Percentiles rank a stretch among this genome's conserved stretches.
phyloP scores from a whole-genome alignment of 2,329 filamentous ascomycete species.

The Dissoconium aciculare region DNA sequence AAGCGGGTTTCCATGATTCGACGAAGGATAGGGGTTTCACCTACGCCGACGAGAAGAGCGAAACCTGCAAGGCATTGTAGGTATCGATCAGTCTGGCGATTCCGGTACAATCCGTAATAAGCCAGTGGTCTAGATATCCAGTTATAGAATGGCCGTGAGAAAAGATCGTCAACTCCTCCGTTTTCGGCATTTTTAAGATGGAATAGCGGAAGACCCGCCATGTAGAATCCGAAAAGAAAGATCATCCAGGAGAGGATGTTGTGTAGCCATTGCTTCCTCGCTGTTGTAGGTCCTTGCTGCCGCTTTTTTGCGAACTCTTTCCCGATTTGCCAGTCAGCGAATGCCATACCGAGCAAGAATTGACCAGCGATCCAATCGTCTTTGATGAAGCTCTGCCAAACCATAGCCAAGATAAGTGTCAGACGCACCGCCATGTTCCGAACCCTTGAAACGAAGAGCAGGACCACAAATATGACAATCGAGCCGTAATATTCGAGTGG shows the following conservation, averaged over 20 bases:
- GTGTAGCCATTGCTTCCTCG: slow-evolving; percentile 1
- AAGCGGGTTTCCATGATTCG: slow-evolving; percentile 34
- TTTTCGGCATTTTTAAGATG: slow-evolving; percentile 1
- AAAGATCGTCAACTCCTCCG: slow-evolving; percentile 1
- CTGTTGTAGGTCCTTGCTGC: background rate
- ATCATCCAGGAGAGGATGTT: slow-evolving; percentile 2
- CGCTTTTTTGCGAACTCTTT: background rate
- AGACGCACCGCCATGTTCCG: slow-evolving; percentile 2
- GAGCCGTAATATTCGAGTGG: slow-evolving; percentile 9
- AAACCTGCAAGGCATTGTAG: slow-evolving; percentile 6
- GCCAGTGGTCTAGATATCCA: slow-evolving; percentile 6
- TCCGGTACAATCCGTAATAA: slow-evolving; percentile 3
- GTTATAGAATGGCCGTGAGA: slow-evolving; percentile 5
- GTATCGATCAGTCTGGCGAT: slow-evolving; percentile 8
- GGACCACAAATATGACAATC: slow-evolving; percentile 5
- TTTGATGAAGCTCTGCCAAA: slow-evolving; percentile 4
- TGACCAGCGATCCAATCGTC: slow-evolving; percentile 10
- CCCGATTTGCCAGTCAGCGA: slow-evolving; percentile 8
- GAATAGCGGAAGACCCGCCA: slow-evolving; percentile 5
- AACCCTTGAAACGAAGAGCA: slow-evolving; percentile 4
- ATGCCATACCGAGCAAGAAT: slow-evolving; percentile 8
- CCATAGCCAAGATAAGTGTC: slow-evolving; percentile 2
- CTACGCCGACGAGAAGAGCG: slow-evolving; percentile 5
- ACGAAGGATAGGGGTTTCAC: slow-evolving; percentile 24
- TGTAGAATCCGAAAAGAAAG: slow-evolving; percentile 8